Conservation (phyloP, 2,329 filamentous ascomycete species). For the Beauveria sp. region DNA sequence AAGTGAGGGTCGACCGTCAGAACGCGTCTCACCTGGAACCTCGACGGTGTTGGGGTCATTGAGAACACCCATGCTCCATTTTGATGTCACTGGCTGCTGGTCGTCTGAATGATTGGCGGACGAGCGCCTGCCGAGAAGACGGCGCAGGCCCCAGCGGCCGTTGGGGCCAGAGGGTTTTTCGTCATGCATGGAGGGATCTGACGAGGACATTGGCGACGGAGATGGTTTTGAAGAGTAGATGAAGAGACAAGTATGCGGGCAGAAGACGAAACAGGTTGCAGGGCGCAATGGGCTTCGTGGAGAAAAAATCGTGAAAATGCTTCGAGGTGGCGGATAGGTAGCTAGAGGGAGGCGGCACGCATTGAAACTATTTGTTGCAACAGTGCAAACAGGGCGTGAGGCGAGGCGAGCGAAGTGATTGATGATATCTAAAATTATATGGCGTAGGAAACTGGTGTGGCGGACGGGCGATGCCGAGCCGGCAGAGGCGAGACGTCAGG, state of each 20-base stretch:
- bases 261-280: neutral
- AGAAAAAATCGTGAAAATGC: neutral
- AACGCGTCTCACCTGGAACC: constrained; percentile 62
- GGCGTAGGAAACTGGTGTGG: neutral
- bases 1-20: neutral
- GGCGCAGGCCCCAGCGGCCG: constrained; percentile 11
- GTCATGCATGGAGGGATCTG: neutral
- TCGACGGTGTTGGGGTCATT: constrained; percentile 76
- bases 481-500: neutral
- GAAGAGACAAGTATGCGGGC: neutral
- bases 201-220: constrained; percentile 3
- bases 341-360: neutral
- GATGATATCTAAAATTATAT: neutral
- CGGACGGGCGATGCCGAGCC: neutral
- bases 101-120: constrained; percentile 1
- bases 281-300: neutral
- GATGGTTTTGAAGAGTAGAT: neutral
- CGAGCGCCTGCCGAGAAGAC: constrained; percentile 11
- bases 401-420: neutral
- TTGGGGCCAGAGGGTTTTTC: neutral
- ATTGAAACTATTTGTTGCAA: neutral
- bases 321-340: neutral
- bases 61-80: constrained; percentile 69
- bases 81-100: constrained; percentile 22
- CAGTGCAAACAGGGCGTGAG: neutral